Evolutionary conservation across 371 early-diverging fungal genomes (phyloP).

Genomic region (Mucor piriformis): DNA sequence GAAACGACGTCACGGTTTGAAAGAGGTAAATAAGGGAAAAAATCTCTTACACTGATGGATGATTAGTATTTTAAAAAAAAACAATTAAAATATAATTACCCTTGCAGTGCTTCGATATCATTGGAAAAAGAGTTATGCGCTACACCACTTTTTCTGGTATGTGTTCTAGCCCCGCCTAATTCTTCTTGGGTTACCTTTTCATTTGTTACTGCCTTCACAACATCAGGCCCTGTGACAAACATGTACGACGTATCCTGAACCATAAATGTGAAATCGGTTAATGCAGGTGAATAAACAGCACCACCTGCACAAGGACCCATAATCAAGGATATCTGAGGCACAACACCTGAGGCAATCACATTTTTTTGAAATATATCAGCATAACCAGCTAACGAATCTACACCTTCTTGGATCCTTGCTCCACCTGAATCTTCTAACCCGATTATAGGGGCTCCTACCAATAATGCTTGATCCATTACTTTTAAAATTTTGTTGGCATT

Average conservation of each 20-base stretch:
- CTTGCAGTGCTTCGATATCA: conserved; percentile 91
- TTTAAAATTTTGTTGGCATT: conserved; percentile 95
- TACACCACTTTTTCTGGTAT: conserved; percentile 90
- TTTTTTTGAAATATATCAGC: conserved; percentile 96
- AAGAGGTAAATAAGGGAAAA: conserved; percentile 87
- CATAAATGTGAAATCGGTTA: conserved; percentile 97
- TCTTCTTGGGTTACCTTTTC: conserved; percentile 95
- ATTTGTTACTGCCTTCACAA: conserved; percentile 95
- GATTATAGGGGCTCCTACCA: conserved; percentile 93
- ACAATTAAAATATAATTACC: too few relatives aligned
- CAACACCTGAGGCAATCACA: conserved; percentile 91
- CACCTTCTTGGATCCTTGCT: conserved; percentile 98
- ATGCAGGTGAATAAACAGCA: conserved; percentile 96
- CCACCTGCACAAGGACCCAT: conserved; percentile 99
- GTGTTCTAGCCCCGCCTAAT: conserved; percentile 92
- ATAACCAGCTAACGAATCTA: conserved; percentile 95
- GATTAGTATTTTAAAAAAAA: too few relatives aligned
- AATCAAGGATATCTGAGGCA: conserved; percentile 94
- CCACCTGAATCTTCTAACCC: conserved; percentile 98
- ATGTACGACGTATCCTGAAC: conserved; percentile 94
- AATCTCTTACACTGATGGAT: conserved; percentile 65
- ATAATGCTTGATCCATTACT: conserved; percentile 94
- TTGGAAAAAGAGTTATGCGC: conserved; percentile 93
- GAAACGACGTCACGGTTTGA: conserved; percentile 80
- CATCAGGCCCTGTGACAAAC: conserved; percentile 97